Conservation (phyloP, 148 eudicot species). For the Drosera capensis region DNA sequence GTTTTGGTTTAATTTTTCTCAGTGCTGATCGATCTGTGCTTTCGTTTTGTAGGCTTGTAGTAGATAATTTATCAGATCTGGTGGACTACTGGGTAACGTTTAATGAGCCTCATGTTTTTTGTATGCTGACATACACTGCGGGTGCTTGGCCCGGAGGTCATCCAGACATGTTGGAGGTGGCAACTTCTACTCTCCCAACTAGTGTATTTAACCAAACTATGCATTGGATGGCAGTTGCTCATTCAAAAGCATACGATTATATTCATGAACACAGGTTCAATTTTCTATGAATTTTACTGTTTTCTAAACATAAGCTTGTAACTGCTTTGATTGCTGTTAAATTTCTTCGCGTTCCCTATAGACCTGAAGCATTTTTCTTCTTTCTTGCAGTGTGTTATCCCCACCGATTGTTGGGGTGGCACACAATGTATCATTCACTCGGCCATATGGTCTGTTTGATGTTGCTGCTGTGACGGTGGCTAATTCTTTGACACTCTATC, state of each 20-base stretch:
- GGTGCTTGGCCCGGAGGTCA: constrained; percentile 99
- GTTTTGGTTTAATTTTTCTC: not conserved
- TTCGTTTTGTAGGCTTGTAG: constrained; percentile 68
- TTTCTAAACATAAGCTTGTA: not conserved
- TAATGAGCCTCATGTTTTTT: constrained; percentile 96
- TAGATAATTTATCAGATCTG: constrained; percentile 59
- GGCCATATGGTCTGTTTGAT: constrained; percentile 94
- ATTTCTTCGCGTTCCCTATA: no score
- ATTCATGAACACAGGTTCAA: constrained; percentile 82
- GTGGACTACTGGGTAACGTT: constrained; percentile 98
- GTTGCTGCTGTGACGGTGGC: constrained; percentile 68
- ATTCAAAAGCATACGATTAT: constrained; percentile 85
- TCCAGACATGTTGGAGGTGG: constrained; percentile 91
- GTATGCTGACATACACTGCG: constrained; percentile 89
- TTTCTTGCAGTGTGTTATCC: constrained; percentile 29
- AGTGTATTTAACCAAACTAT: constrained; percentile 81
- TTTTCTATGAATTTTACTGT: constrained; percentile 3
- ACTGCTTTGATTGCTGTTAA: not conserved
- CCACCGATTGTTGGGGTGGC: constrained; percentile 73
- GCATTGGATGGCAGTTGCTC: constrained; percentile 85
- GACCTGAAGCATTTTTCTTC: constrained; percentile 3
- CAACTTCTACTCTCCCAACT: constrained; percentile 88
- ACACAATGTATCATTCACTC: constrained; percentile 94
- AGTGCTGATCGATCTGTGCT: constrained; percentile 3
- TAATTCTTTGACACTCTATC: constrained; percentile 64